Base-by-base conservation (phyloP, 768 basidiomycete genomes). In the Botryobasidium botryosum region DNA sequence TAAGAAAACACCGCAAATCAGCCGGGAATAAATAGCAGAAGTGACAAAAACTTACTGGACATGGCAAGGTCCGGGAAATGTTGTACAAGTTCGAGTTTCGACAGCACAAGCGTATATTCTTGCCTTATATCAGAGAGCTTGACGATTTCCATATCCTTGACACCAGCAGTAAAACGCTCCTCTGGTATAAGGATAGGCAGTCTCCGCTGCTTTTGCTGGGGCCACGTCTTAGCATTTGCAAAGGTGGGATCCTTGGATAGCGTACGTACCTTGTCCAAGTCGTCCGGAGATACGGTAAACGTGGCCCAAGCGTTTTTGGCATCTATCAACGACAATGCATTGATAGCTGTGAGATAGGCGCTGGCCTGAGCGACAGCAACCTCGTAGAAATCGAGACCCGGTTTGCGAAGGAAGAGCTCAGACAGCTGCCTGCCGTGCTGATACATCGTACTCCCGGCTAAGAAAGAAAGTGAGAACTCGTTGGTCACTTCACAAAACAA, bases 391-490 rank as follows among this genome's bases (percentile, higher is more conserved):
- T 71, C 72, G 29, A 61, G 49, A 50, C 64, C 65, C n/a, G n/a
- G n/a, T 36, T 64, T 57, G 50, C 56, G 52, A 35, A 61, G 56
- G 40, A 53, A 47, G 26, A 69, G 52, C 26, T 64, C 65, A 41
- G 72, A 75, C 6, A 97, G 62, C 56, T 87, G 82, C 51, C 78
- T 68, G 18, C 82, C 87, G 44, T 87, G 78, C 53, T 85, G 83
- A 59, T 91, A 96, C 91, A 97, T 94, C 7, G 77, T 77, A 43
- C 80, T 69, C 13, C 85, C 84, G 45, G 91, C 92, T 96, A 40
- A 47, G 43, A 51, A 42, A 46, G 38, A 35, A 49, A 46, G 44
- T 29, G 43, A 33, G 27, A 32, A 25, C 35, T 48, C 50, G n/a
- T 28, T 39, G 31, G 32, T 13, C 32, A 18, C 21, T 6, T 18